These are phyloP conservation scores for Kodamaea suecica DNA, from an alignment of 1,139 yeast species.

Conservation along the genomic window DNA sequence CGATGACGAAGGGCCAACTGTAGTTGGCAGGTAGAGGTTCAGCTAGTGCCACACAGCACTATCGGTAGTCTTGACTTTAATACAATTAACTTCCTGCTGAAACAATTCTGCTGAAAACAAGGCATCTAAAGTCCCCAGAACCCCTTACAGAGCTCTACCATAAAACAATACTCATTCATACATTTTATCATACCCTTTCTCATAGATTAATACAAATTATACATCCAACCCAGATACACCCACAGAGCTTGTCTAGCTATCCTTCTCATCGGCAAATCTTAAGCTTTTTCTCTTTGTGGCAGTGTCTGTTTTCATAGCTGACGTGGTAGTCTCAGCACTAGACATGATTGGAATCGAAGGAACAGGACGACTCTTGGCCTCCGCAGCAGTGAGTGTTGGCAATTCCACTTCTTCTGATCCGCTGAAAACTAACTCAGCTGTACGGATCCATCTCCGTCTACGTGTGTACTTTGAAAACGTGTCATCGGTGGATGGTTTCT, in stretches of 20 bases:
- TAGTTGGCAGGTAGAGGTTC: no score
- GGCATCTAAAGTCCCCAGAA: no score
- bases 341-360: not conserved
- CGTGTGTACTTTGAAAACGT: conserved; percentile 88
- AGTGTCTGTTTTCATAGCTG: conserved; percentile 11
- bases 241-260: not conserved
- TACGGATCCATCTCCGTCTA: conserved; percentile 91
- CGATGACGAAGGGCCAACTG: no score
- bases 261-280: conserved; percentile 36
- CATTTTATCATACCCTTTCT: no score
- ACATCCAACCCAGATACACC: no score
- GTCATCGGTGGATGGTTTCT: conserved; percentile 83
- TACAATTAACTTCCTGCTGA: no score
- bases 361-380: conserved; percentile 1
- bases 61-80: no score
- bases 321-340: conserved; percentile 2
- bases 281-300: conserved; percentile 33
- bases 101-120: no score
- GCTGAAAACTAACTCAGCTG: conserved; percentile 74
- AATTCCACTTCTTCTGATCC: conserved; percentile 9
- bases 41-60: no score
- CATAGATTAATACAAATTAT: no score
- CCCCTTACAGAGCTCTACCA: no score
- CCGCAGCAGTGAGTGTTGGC: conserved; percentile 1
- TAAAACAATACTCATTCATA: no score